phyloP scores from a whole-genome alignment of 345 rosid genomes.

The Populus simonii region DNA sequence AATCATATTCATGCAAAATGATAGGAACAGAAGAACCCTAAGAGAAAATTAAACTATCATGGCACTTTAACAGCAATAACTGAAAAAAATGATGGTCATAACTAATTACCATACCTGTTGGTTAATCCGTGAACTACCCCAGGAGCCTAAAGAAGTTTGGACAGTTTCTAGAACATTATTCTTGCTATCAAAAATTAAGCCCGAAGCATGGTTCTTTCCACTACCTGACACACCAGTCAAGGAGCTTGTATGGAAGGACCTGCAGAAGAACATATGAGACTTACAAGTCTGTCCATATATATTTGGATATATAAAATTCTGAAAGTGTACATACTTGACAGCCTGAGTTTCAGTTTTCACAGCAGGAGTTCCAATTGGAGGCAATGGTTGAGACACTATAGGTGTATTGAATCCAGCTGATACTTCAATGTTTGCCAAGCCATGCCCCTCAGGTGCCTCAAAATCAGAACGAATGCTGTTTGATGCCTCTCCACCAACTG shows the following conservation, averaged over 20 bases:
- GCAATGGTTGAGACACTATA: conserved; percentile 49
- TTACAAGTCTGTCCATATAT: conserved; percentile 4
- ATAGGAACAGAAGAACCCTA: neutral
- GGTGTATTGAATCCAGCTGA: conserved; percentile 42
- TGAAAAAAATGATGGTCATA: neutral
- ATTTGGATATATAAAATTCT: conserved; percentile 9
- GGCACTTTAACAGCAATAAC: neutral
- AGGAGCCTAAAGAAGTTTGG: conserved; percentile 63
- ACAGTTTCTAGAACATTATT: conserved; percentile 57
- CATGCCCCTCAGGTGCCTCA: conserved; percentile 36
- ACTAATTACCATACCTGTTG: conserved; percentile 58
- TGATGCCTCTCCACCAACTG: conserved; percentile 40
- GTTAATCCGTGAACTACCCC: conserved; percentile 61
- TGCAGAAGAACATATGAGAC: conserved; percentile 28
- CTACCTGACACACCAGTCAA: conserved; percentile 35
- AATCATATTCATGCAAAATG: neutral
- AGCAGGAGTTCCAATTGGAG: conserved; percentile 78
- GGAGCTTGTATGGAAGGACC: conserved; percentile 50
- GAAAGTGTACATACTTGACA: conserved; percentile 42
- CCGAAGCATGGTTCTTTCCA: conserved; percentile 46
- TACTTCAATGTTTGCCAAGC: conserved; percentile 32
- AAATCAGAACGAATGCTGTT: conserved; percentile 35
- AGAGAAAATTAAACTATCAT: neutral
- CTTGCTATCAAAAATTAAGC: conserved; percentile 51
- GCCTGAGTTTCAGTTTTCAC: conserved; percentile 53